Base-by-base conservation (phyloP, 2,329 filamentous ascomycete species). In the Calonectria crousiana region DNA sequence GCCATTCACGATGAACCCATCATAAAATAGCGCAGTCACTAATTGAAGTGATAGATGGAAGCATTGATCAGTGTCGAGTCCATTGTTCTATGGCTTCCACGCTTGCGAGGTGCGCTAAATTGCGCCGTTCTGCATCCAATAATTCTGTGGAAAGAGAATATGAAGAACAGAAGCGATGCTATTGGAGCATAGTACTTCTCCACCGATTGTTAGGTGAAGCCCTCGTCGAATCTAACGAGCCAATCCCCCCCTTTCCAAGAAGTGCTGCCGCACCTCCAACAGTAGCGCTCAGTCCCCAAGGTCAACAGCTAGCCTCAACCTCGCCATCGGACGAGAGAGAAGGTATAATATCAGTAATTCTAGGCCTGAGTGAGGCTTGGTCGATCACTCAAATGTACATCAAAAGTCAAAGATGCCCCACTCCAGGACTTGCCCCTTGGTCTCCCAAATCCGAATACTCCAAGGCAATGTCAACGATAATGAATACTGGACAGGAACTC, bases 151-250 rank as follows among this genome's bases (percentile, higher is more conserved):
- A 49, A 32, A 28, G 34, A 16, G 18, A 32, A 23, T 9, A 14
- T n/a, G 67, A 69, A 20, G 67, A 69, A 11, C 26, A 38, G 26
- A 36, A 52, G 14, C 51, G 51, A 2, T 69, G 67, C 9, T 49
- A 69, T 26, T 69, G 67, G 67, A 47, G 67, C 16, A 60, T 69
- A 10, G 30, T 34, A 3, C 36, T 69, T 11, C 51, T 69, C 11
- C 49, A 69, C 9, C 23, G 67, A 13, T 49, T 69, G 3, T 18
- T 60, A 13, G 67, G 67, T 13, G 67, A 69, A 26, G 11, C 20
- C 6, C 34, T 28, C n/a, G 26, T 34, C 3, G 26, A 20, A 10
- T 23, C 5, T 30, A 30, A 60, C 2, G 26, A 58, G 34, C 18
- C 32, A 23, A 34, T 4, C 14, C 51, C 51, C 26, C 8, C 28